A percentile compares a stretch with the other conserved stretches of the same genome.
Evolutionary conservation across 179 eudicot species (phyloP).

Genomic region (Pouteria campechiana): DNA sequence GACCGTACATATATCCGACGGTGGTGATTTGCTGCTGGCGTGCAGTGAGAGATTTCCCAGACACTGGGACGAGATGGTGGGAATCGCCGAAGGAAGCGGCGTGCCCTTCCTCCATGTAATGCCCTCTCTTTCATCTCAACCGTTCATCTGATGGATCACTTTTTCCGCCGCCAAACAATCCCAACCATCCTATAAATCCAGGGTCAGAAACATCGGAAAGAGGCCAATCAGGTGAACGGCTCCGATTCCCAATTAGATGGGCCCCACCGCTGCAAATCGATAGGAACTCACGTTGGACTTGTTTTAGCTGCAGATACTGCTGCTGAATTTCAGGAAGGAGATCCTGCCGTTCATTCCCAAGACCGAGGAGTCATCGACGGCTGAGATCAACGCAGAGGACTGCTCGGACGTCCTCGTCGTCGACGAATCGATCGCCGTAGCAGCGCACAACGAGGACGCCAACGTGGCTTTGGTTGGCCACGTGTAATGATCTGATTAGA

Average conservation of each 20-base stretch:
- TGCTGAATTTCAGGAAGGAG: constrained; percentile 88
- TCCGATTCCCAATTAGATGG: too few relatives aligned
- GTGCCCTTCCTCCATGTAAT: constrained; percentile 54
- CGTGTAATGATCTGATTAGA: constrained; percentile 34
- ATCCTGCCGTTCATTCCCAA: constrained; percentile 63
- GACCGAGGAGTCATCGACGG: constrained; percentile 12
- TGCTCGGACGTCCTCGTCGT: constrained; percentile 78
- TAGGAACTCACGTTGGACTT: too few relatives aligned
- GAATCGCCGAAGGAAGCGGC: constrained; percentile 70
- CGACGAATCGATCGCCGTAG: constrained; percentile 46
- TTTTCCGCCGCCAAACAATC: too few relatives aligned
- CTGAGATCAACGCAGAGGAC: constrained; percentile 41
- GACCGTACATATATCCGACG: too few relatives aligned
- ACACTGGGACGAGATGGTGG: constrained; percentile 78
- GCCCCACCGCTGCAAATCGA: too few relatives aligned
- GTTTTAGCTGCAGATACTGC: constrained; percentile 30
- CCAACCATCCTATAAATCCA: too few relatives aligned
- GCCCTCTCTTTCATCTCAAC: too few relatives aligned
- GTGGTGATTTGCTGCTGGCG: too few relatives aligned
- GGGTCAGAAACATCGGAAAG: too few relatives aligned
- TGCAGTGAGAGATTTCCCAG: constrained; percentile 32
- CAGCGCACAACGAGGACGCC: constrained; percentile 89
- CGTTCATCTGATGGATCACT: too few relatives aligned
- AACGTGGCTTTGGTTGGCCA: constrained; percentile 80
- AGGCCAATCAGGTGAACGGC: too few relatives aligned